Percentiles rank a stretch among this genome's conserved stretches.
These are phyloP conservation scores for Fusarium circinatum DNA, from an alignment of 2,329 filamentous ascomycete genomes.

Conservation along the genomic window DNA sequence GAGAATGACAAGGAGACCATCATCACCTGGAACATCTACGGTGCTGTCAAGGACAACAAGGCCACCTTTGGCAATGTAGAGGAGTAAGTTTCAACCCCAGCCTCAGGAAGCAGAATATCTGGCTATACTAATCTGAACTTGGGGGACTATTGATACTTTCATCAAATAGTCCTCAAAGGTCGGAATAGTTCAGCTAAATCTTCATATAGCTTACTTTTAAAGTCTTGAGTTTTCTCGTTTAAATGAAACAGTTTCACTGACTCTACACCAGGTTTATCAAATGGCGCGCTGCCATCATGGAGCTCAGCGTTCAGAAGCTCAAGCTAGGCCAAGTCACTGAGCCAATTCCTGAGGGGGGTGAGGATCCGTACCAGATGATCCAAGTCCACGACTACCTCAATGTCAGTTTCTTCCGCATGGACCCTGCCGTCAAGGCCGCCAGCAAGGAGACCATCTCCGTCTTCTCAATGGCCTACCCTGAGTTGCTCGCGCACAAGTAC, in stretches of 20 bases:
- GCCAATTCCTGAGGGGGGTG: constrained; percentile 76
- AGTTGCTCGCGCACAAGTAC: constrained; percentile 86
- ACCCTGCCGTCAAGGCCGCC: constrained; percentile 78
- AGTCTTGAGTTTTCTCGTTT: not conserved
- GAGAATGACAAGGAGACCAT: constrained; percentile 68
- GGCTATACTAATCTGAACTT: not conserved
- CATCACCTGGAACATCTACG: constrained; percentile 94
- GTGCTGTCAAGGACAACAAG: constrained; percentile 82
- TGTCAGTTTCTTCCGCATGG: constrained; percentile 86
- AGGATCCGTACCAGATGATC: constrained; percentile 89
- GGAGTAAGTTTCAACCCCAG: constrained; percentile 66
- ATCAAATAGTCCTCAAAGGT: not conserved
- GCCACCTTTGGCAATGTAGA: constrained; percentile 85
- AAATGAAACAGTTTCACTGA: constrained; percentile 16
- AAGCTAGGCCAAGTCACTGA: constrained; percentile 74
- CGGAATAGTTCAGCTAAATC: not conserved
- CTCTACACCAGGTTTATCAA: constrained; percentile 75
- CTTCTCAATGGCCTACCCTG: constrained; percentile 86
- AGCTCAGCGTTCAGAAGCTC: constrained; percentile 81
- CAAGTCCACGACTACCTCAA: constrained; percentile 95
- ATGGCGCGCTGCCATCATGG: constrained; percentile 93
- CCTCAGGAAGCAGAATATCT: not conserved
- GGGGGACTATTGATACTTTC: not conserved
- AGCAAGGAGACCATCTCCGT: constrained; percentile 83
- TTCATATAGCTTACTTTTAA: not conserved